Base-by-base conservation (phyloP, 805 yeast species). In the Metschnikowia continentalis region DNA sequence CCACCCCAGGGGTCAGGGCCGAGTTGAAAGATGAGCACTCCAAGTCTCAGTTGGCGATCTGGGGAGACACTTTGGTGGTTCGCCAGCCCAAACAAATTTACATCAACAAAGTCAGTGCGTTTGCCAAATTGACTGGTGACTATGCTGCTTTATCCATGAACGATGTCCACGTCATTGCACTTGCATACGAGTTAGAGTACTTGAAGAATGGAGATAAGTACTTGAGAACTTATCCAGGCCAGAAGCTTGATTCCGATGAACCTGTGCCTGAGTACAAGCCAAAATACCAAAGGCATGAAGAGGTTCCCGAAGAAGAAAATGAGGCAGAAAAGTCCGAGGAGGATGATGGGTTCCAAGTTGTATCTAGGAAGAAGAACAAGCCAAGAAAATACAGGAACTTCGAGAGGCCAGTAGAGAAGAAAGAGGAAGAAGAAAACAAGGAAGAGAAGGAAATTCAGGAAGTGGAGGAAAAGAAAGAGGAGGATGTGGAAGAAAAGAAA, bases 41-140 rank as follows among this genome's bases (percentile, higher is more conserved):
- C 6, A 78, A 96, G 67, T 80, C 80, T 57, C 91, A 91, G 61
- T 72, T 94, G 41, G 71, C 81, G 5, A 72, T 91, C 8, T 90
- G 97, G 96, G 88, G 84, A 23, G 91, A 88, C 43, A 68, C 70
- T 13, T 71, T 94, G 47, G 71, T 73, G 50, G 72, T 86, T 14
- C 80, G 90, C 68, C 97, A 91, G 58, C 99, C 99, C 3, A 80
- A 75, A 49, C 72, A 80, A 5, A 82, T 70, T 35, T 78, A 78
- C 35, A 78, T 92, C 36, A 80, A 80, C 53, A 79, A 77, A 53
- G 96, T 90, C 8, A 71, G 79, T 5, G 82, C 78, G 4, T 92
- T 94, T 70, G 85, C 98, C 11, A 85, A 80, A 61, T 72, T 86
- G 45, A 91, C 98, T 0, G 99, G 99, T 65, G 99, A 94, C 72